A percentile compares a stretch with the other conserved stretches of the same genome.
phyloP scores from a whole-genome alignment of 169 alveolate species.

The Eimeria sp. region DNA sequence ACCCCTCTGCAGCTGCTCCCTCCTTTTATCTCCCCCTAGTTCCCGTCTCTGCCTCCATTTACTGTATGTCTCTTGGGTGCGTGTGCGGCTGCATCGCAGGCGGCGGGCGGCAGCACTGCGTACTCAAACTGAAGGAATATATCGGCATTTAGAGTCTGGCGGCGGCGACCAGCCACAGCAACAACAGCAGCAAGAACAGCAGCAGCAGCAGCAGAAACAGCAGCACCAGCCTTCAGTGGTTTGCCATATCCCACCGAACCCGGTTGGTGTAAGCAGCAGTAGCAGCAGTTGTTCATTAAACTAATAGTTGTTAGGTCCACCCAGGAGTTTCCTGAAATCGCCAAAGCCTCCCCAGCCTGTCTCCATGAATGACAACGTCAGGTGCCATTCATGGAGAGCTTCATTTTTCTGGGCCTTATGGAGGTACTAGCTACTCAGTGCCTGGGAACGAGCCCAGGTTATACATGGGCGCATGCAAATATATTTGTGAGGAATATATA shows the following conservation, averaged over 20 bases:
- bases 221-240: background rate
- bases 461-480: background rate
- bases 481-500: background rate
- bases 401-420: background rate
- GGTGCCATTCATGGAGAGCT: too few species aligned
- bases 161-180: background rate
- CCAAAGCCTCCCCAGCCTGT: background rate
- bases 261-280: background rate
- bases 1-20: background rate
- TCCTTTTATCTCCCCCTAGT: background rate
- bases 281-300: background rate
- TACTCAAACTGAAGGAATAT: background rate
- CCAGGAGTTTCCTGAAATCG: background rate
- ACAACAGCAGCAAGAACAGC: background rate
- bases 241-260: background rate
- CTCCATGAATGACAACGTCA: background rate
- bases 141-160: background rate
- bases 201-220: background rate
- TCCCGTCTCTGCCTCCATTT: background rate
- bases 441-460: background rate
- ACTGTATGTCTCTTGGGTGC: background rate
- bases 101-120: background rate
- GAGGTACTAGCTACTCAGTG: background rate
- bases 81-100: slow-evolving; percentile 29
- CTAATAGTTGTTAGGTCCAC: background rate